Conservation (phyloP, 345 rosid species). For the Arabis hirsuta region DNA sequence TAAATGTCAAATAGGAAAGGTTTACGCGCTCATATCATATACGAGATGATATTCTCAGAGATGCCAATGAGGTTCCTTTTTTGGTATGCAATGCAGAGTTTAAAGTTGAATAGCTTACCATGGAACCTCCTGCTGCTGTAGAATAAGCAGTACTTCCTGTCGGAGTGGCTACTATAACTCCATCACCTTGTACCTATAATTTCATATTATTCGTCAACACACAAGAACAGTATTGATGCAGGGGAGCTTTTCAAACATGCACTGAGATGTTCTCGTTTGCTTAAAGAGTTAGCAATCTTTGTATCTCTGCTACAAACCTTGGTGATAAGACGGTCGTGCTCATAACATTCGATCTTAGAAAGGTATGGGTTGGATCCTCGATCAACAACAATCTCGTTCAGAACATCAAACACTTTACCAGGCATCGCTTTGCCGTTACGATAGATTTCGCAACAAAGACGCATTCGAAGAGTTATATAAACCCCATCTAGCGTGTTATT, state of each 20-base stretch:
- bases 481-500: conserved; percentile 85
- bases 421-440: conserved; percentile 90
- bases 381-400: conserved; percentile 92
- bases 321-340: conserved; percentile 92
- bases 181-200: conserved; percentile 95
- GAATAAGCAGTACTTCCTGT: conserved; percentile 99
- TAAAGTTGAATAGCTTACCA: conserved; percentile 56
- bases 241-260: neutral
- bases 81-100: conserved; percentile 1
- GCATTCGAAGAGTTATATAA: conserved; percentile 96
- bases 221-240: neutral
- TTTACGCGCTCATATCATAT: neutral
- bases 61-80: neutral
- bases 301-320: conserved; percentile 59
- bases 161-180: conserved; percentile 98
- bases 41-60: conserved; percentile 1
- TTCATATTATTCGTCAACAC: conserved; percentile 24
- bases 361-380: conserved; percentile 99
- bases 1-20: neutral
- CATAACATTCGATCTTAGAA: conserved; percentile 95
- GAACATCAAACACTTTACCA: conserved; percentile 92
- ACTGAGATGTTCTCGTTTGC: neutral
- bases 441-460: conserved; percentile 85
- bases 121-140: conserved; percentile 99
- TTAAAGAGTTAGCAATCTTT: neutral